phyloP scores from a whole-genome alignment of 441 rosid species.

The Raphanus hybrid region DNA sequence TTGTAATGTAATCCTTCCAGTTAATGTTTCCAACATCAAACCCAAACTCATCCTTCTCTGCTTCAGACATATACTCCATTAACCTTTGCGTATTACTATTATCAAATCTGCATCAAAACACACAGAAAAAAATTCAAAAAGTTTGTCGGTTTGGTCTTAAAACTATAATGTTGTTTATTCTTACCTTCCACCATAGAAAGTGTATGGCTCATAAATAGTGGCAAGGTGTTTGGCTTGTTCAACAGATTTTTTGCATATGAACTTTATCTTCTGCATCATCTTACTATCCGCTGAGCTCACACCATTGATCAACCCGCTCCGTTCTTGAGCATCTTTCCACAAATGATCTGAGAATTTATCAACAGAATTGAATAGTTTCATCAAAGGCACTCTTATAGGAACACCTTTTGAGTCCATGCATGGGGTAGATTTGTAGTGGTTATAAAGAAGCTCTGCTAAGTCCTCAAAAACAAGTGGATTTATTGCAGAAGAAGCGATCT shows the following conservation, averaged over 20 bases:
- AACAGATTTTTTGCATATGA: constrained; percentile 71
- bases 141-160: background rate
- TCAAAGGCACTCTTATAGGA: constrained; percentile 68
- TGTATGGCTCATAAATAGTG: constrained; percentile 79
- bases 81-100: constrained; percentile 75
- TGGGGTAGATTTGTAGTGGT: constrained; percentile 75
- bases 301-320: constrained; percentile 49
- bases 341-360: constrained; percentile 66
- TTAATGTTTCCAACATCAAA: constrained; percentile 75
- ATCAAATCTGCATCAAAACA: constrained; percentile 64
- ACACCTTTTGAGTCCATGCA: constrained; percentile 78
- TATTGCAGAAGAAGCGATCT: constrained; percentile 84
- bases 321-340: constrained; percentile 47
- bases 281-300: constrained; percentile 52
- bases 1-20: constrained; percentile 83
- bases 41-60: constrained; percentile 71
- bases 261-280: constrained; percentile 61
- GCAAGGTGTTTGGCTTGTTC: constrained; percentile 90
- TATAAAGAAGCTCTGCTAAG: constrained; percentile 63
- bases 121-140: background rate
- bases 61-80: constrained; percentile 81
- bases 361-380: constrained; percentile 81
- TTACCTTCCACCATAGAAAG: constrained; percentile 90
- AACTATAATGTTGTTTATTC: constrained; percentile 1
- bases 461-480: constrained; percentile 80